These are phyloP conservation scores for Sporothrix variecibatus DNA, from an alignment of 2,329 filamentous ascomycete genomes.

Conservation along the genomic window DNA sequence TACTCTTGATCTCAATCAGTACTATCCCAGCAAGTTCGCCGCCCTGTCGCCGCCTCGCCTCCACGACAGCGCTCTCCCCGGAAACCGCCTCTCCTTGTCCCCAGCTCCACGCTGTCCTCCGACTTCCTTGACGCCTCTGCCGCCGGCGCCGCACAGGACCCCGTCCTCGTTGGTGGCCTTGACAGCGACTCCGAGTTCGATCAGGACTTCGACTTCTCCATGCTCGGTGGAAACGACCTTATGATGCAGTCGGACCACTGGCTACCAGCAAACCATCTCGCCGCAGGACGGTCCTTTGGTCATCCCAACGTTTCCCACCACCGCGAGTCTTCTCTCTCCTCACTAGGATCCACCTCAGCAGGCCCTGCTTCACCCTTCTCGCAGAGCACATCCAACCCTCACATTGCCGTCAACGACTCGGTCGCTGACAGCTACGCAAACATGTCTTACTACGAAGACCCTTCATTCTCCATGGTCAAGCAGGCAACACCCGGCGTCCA, in stretches of 20 bases:
- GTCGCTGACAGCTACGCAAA: constrained; percentile 50
- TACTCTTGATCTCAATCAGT: neutral
- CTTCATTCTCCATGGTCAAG: constrained; percentile 53
- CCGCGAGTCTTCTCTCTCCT: constrained; percentile 63
- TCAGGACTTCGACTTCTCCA: constrained; percentile 26
- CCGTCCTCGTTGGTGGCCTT: constrained; percentile 33
- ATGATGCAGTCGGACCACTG: constrained; percentile 47
- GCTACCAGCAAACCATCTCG: constrained; percentile 42
- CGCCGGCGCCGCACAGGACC: constrained; percentile 32
- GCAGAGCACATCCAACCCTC: constrained; percentile 57
- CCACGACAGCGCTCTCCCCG: constrained; percentile 31
- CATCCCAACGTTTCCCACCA: constrained; percentile 50
- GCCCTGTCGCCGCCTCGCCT: constrained; percentile 24
- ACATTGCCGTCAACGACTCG: constrained; percentile 57
- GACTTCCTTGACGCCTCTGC: constrained; percentile 41
- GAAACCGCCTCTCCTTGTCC: constrained; percentile 36
- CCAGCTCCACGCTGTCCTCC: constrained; percentile 34
- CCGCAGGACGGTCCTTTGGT: constrained; percentile 41
- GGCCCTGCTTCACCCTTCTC: constrained; percentile 62
- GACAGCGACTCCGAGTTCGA: constrained; percentile 32
- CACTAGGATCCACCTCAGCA: constrained; percentile 60
- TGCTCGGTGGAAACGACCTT: constrained; percentile 33
- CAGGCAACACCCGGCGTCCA: constrained; percentile 31
- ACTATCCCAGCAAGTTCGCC: constrained; percentile 28
- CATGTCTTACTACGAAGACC: constrained; percentile 43